Base-by-base conservation (phyloP, 305 asterid species). In the Lippia alba region DNA sequence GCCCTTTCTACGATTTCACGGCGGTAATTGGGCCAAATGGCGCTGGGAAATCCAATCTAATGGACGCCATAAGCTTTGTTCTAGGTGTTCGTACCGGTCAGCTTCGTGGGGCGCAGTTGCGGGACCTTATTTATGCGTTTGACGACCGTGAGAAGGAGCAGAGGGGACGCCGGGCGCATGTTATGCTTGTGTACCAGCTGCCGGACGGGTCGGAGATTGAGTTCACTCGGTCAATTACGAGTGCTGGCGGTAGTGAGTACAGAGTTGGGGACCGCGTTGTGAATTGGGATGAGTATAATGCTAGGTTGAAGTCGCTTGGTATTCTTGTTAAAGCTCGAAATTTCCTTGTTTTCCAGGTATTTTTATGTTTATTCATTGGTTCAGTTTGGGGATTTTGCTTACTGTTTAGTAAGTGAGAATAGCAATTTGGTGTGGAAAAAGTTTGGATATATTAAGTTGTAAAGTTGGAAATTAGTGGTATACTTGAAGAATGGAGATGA, bases 41-140 rank as follows among this genome's bases (percentile, higher is more conserved):
- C 40, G 83, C 99, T 12, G 99, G 98, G 1, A 94, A 94, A 70
- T 94, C 99, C 49, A 95, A 95, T 73, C 76, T 95, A 39, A 95
- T 95, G 99, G 99, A 95, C 75, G 99, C 99, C 45, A 92, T 95
- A 75, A 92, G 99, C 83, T 95, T 95, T 76, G 98, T 95, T 9
- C 96, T 95, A 12, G 99, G 99, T 34, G 98, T 95, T 34, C 98
- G 99, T 50, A 87, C 99, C 4, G 97, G 93, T 36, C 97, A 95
- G 74, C 96, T 95, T 45, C 97, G 99, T 45, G 98, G 99, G n/a
- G 86, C 92, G 8, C 94, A 89, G 83, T 66, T 92, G 72, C 86
- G 84, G 54, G 98, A 95, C 83, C 87, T 95, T 55, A 89, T 95
- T 58, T 95, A 92, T 59, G 92, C 96, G 0, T 84, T 90, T 30